Base-by-base conservation (phyloP, 768 basidiomycete species). In the Gautieria morchelliformis region DNA sequence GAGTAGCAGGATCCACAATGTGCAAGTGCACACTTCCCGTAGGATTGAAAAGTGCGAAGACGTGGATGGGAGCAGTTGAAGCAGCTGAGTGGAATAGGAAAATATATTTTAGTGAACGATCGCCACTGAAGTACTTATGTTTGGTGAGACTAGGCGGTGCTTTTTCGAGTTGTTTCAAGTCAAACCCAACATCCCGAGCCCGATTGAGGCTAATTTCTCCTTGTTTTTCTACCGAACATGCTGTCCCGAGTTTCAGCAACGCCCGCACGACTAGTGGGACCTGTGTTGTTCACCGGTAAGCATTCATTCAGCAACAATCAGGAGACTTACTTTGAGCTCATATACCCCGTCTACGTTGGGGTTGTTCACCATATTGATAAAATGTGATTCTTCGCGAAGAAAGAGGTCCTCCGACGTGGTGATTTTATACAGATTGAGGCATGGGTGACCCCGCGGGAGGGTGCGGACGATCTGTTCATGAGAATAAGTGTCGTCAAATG, bases 61-160 rank as follows among this genome's bases (percentile, higher is more conserved):
- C 81, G 63, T 97, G 93, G 20, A 95, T 78, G 7, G 83, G 78
- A 0, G 81, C 81, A 48, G 76, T 85, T 53, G 81, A 79, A 11
- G 92, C 82, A 58, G 77, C 82, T 19, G 87, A 87, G 59, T 98
- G 95, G 65, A 91, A 96, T 14, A 98, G 77, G 73, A 95, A 86
- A 58, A 93, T 75, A 68, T 90, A 89, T 67, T 89, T 90, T 44
- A 82, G 76, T 9, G 75, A 73, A 58, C 74, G 75, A 2, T 89
- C 92, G 45, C 79, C 77, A 53, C 87, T 77, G 30, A 97, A 80
- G 67, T 97, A 98, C 30, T 73, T 74, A 53, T 81, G 78, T 15
- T 81, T 78, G 39, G 82, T 77, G 10, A 49, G 45, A 6, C 82
- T 79, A 4, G 78, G 64, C 2, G 69, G 73, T 1, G 83, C 79